phyloP scores from a whole-genome alignment of 78 protist species.

The Planoprotostelium fungivorum region DNA sequence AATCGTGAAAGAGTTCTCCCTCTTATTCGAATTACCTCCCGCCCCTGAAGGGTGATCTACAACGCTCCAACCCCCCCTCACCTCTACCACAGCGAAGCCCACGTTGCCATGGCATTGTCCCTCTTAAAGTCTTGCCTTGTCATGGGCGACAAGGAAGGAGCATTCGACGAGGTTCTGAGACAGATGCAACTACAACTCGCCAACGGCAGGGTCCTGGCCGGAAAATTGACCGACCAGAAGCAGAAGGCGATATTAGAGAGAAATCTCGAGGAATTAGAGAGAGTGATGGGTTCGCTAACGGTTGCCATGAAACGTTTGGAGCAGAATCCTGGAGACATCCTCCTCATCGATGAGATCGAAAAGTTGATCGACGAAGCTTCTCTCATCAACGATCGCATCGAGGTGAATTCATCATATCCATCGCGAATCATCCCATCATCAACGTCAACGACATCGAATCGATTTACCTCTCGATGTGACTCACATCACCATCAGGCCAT shows the following conservation, averaged over 20 bases:
- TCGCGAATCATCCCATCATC: too few species aligned
- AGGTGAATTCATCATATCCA: background rate
- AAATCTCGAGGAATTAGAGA: background rate
- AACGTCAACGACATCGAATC: too few species aligned
- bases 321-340: background rate
- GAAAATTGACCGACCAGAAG: background rate
- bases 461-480: too few species aligned
- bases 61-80: background rate
- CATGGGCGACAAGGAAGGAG: background rate
- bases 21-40: background rate
- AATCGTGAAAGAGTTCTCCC: background rate
- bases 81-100: background rate
- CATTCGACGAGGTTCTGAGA: background rate
- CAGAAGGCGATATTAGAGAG: background rate
- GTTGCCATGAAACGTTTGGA: background rate
- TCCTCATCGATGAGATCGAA: background rate
- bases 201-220: background rate
- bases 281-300: background rate
- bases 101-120: background rate
- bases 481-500: background rate
- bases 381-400: background rate
- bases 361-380: background rate
- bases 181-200: background rate
- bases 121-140: background rate
- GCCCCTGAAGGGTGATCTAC: background rate